Evolutionary conservation across 768 basidiomycete genomes (phyloP).

Genomic region (Tremella yokohamensis): DNA sequence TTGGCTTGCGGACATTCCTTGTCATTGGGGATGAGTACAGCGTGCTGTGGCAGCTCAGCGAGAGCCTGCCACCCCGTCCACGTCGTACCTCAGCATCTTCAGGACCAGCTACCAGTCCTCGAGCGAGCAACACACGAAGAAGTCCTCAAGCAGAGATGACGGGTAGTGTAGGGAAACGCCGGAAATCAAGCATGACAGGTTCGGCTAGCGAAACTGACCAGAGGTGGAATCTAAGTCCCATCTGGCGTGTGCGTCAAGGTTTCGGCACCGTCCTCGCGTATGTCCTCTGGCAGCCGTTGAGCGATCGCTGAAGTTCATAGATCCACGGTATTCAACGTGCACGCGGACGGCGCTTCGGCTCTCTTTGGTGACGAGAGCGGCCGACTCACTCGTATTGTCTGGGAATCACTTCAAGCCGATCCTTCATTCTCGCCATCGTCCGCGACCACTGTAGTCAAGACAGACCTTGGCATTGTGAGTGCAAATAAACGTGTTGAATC

Average conservation of each 20-base stretch:
- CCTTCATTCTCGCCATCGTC: background rate
- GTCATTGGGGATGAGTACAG: slow-evolving; percentile 48
- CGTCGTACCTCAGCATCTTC: slow-evolving; percentile 16
- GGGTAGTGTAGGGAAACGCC: slow-evolving; percentile 33
- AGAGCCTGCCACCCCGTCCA: slow-evolving; percentile 13
- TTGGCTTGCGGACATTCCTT: slow-evolving; percentile 15
- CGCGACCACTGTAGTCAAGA: slow-evolving; percentile 15
- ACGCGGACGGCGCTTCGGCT: slow-evolving; percentile 24
- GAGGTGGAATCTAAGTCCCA: slow-evolving; percentile 29
- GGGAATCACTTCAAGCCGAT: slow-evolving; percentile 19
- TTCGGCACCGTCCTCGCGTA: slow-evolving; percentile 47
- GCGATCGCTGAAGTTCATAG: slow-evolving; percentile 13
- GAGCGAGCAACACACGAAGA: slow-evolving; percentile 24
- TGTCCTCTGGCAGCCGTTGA: slow-evolving; percentile 10
- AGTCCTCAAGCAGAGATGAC: slow-evolving; percentile 42
- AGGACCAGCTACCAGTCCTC: slow-evolving; percentile 23
- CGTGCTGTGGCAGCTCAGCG: slow-evolving; percentile 29
- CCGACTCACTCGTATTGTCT: slow-evolving; percentile 30
- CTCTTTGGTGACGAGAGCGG: slow-evolving; percentile 46
- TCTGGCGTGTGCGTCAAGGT: slow-evolving; percentile 47
- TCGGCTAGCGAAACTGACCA: slow-evolving; percentile 10
- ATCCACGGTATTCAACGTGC: slow-evolving; percentile 22
- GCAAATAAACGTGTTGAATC: background rate
- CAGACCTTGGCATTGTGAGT: slow-evolving; percentile 44
- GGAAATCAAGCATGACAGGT: slow-evolving; percentile 31